Evolutionary conservation across 148 eudicot genomes (phyloP).

Genomic region (Heliamphora exappendiculata): DNA sequence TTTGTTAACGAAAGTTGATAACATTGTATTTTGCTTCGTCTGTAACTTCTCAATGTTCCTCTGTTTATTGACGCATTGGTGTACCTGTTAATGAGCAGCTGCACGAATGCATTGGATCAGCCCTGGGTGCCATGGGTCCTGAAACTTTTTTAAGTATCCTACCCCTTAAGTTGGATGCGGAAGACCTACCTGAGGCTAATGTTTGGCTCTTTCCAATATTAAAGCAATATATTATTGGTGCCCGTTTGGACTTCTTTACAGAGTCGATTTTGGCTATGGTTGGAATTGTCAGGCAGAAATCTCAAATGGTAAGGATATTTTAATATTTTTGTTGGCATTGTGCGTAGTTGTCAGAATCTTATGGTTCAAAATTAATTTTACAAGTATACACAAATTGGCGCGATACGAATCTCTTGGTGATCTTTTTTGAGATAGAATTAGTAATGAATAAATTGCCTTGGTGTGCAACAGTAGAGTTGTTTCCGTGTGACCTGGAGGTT

Average conservation of each 20-base stretch:
- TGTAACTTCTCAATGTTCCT: neutral
- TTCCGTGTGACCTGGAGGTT: no score
- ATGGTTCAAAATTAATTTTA: no score
- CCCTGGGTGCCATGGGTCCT: conserved; percentile 91
- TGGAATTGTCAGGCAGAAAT: conserved; percentile 47
- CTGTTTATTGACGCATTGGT: conserved; percentile 5
- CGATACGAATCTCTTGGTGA: no score
- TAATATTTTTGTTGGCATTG: neutral
- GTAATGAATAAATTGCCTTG: no score
- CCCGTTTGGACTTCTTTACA: conserved; percentile 56
- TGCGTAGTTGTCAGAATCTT: no score
- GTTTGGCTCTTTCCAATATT: conserved; percentile 85
- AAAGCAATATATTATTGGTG: conserved; percentile 77
- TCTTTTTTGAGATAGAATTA: no score
- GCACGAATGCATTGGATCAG: conserved; percentile 86
- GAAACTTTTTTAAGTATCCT: conserved; percentile 67
- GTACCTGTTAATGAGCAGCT: conserved; percentile 38
- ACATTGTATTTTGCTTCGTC: neutral
- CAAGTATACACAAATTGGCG: no score
- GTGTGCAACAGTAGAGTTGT: no score
- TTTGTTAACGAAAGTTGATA: neutral
- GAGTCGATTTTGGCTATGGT: conserved; percentile 54
- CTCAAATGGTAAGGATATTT: conserved; percentile 46
- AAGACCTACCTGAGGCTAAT: conserved; percentile 58
- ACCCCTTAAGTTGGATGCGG: conserved; percentile 70